Percentiles rank a stretch among this genome's conserved stretches.
Conservation (phyloP, 176 grass and related monocot genomes). For the Carex parvula region DNA sequence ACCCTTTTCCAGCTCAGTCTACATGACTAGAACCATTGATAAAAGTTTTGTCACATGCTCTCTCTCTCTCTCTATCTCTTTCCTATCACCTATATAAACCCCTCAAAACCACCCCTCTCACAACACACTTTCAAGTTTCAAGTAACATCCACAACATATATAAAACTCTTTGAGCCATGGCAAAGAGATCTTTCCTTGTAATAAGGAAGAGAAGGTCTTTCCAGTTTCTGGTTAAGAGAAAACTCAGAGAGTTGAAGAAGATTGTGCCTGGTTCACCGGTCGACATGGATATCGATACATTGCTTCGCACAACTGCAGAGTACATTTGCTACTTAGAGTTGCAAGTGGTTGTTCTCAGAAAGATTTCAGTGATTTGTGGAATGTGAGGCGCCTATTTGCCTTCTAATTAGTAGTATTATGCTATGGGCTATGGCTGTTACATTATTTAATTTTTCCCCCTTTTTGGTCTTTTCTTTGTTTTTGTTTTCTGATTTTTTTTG, state of each 20-base stretch:
- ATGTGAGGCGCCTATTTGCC: conserved; percentile 21
- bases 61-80: too few species aligned
- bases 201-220: conserved; percentile 46
- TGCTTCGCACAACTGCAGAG: conserved; percentile 53
- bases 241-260: conserved; percentile 60
- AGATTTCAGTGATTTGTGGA: conserved; percentile 36
- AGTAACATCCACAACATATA: conserved; percentile 9
- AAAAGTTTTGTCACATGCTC: conserved; percentile 40
- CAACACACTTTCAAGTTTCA: conserved; percentile 2
- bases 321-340: conserved; percentile 70
- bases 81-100: conserved; percentile 41
- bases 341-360: conserved; percentile 46
- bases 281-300: conserved; percentile 20
- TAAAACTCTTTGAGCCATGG: conserved; percentile 31
- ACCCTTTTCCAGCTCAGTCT: conserved; percentile 50
- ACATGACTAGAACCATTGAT: conserved; percentile 34
- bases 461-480: background rate
- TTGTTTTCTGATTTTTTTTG: conserved; percentile 3
- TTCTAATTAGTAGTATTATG: conserved; percentile 25
- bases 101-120: background rate
- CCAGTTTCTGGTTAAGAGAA: conserved; percentile 47
- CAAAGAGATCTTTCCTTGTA: conserved; percentile 35
- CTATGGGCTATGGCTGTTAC: conserved; percentile 31
- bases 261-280: conserved; percentile 48
- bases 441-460: conserved; percentile 21